Base-by-base conservation (phyloP, 1,284 basidiomycete species). In the Pulveroboletus ridleyi region DNA sequence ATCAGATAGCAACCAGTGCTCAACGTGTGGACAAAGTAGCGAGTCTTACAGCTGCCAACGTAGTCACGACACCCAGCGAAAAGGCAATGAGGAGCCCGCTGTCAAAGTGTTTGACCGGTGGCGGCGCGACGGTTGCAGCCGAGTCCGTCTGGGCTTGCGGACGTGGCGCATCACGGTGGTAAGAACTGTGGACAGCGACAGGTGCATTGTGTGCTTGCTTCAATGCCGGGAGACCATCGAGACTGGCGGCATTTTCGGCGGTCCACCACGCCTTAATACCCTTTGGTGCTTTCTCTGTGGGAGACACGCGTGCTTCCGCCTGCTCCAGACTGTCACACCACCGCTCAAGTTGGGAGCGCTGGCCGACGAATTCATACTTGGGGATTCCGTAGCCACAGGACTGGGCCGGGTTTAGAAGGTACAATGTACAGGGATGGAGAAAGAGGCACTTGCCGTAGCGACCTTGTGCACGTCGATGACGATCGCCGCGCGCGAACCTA, bases 401-500 rank as follows among this genome's bases (percentile, higher is more conserved):
- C 84, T 86, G 22, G 39, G n/a, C 29, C 22, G 9, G 58, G 57
- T 23, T 17, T 22, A 41, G 53, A 61, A 41, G 18, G 18, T 47
- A 22, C 33, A 20, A 17, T 6, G 23, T 44, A 22, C 35, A 23
- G 22, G 23, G 8, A 10, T 15, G 22, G 33, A 10, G n/a, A 17
- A 55, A 1, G 6, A 6, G 2, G 6, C 39, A 68, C 80, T 69
- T 65, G 86, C 86, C 2, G 82, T 83, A 52, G 79, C 80, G 49
- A 86, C 82, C 76, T 83, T 60, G 41, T 60, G 58, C 29, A 60
- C 59, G n/a, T 60, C 59, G 22, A 60, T 44, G 39, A 60, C 58
- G 66, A 87, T 84, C 29, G 81, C 77, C 8, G 86, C 81, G 11
- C 86, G 79, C 4, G 84, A 85, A n/a, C 85, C 84, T 17, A 81